A percentile compares a stretch with the other conserved stretches of the same genome.
Evolutionary conservation across 129 eudicot genomes (phyloP).

Genomic region (Arctium minus): DNA sequence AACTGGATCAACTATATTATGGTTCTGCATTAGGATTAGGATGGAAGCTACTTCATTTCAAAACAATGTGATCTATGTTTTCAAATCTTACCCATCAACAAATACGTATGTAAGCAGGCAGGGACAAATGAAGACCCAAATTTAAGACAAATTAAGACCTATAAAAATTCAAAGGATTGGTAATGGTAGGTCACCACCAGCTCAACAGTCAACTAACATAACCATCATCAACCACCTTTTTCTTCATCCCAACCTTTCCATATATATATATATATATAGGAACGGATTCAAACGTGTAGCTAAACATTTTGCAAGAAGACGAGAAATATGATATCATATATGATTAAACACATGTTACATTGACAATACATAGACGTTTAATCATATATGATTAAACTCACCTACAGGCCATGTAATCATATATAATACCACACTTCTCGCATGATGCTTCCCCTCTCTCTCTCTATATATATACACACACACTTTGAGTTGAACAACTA

Average conservation of each 20-base stretch:
- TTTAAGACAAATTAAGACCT: not conserved
- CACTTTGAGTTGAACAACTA: not conserved
- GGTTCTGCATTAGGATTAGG: not conserved
- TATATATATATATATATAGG: too few species aligned
- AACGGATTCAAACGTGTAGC: too few species aligned
- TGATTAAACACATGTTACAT: too few species aligned
- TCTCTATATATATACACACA: too few species aligned
- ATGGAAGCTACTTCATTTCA: not conserved
- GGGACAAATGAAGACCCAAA: not conserved
- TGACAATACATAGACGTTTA: too few species aligned
- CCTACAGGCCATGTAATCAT: too few species aligned
- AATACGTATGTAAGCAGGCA: too few species aligned
- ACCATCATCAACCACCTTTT: not conserved
- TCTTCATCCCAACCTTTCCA: not conserved
- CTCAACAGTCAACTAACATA: not conserved
- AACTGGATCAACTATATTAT: not conserved
- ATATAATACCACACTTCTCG: too few species aligned
- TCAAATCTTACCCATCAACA: not conserved
- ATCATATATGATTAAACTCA: too few species aligned
- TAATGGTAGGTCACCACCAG: not conserved
- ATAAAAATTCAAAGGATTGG: not conserved
- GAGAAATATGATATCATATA: too few species aligned
- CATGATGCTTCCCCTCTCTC: not conserved
- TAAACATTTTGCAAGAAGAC: too few species aligned
- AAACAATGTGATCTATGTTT: not conserved